Evolutionary conservation across 306 rosid genomes (phyloP).

Genomic region (Dryas octopetala): DNA sequence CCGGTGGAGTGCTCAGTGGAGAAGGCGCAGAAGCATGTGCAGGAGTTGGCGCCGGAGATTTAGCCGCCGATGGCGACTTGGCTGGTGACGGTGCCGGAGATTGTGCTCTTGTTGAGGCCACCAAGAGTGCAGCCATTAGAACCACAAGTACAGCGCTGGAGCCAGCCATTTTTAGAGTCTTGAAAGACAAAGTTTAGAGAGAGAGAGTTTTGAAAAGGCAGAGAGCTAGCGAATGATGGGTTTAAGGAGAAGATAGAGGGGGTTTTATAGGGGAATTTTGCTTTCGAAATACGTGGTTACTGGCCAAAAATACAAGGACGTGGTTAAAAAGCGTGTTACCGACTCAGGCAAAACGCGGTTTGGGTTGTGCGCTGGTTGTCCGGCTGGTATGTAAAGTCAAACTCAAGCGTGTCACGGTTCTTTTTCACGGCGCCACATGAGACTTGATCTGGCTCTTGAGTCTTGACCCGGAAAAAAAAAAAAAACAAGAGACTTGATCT

Average conservation of each 20-base stretch:
- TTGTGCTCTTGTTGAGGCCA: constrained; percentile 14
- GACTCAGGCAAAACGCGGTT: not conserved
- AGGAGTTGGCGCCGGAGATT: too few species aligned
- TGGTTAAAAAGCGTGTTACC: not conserved
- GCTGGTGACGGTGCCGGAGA: constrained; percentile 10
- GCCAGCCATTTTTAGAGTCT: constrained; percentile 13
- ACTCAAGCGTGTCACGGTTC: too few species aligned
- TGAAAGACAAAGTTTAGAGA: not conserved
- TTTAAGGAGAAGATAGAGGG: not conserved
- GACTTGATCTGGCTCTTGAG: too few species aligned
- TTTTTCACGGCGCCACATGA: too few species aligned
- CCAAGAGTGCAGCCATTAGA: constrained; percentile 16
- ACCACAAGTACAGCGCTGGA: not conserved
- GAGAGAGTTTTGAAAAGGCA: not conserved
- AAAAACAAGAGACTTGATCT: too few species aligned
- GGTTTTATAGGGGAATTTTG: not conserved
- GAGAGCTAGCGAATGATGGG: not conserved
- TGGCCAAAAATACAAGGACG: not conserved
- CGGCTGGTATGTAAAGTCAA: too few species aligned
- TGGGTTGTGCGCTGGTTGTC: not conserved
- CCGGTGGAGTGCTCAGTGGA: too few species aligned
- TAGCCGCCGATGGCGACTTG: not conserved
- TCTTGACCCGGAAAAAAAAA: too few species aligned
- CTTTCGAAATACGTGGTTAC: too few species aligned
- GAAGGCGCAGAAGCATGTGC: too few species aligned